phyloP scores from a whole-genome alignment of 2,329 filamentous ascomycete species.

The Mollisia scopiformis region DNA sequence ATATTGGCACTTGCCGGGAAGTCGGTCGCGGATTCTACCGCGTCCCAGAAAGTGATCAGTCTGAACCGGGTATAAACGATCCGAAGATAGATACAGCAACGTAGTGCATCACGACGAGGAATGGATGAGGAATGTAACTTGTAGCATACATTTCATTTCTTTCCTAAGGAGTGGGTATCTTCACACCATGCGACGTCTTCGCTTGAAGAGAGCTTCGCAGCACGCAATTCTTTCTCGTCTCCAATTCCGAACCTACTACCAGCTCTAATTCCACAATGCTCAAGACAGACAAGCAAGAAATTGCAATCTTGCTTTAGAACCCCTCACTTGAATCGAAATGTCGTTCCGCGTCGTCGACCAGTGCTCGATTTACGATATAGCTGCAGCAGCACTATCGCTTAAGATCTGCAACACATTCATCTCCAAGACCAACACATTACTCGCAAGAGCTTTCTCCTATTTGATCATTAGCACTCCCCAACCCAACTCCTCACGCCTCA shows the following conservation, averaged over 20 bases:
- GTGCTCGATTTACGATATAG: background rate
- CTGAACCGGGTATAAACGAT: no score
- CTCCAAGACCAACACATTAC: constrained; percentile 47
- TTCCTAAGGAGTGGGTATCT: constrained; percentile 3
- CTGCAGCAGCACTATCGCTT: constrained; percentile 27
- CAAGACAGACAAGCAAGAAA: background rate
- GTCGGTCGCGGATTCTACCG: no score
- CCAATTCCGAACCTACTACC: background rate
- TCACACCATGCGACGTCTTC: background rate
- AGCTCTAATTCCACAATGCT: background rate
- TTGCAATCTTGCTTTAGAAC: background rate
- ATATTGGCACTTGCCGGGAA: no score
- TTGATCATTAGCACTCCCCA: constrained; percentile 5
- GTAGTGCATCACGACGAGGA: no score
- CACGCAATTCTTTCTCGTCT: background rate
- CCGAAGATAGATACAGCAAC: no score
- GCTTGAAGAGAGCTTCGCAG: background rate
- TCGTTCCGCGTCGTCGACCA: background rate
- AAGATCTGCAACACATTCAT: constrained; percentile 46
- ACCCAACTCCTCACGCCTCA: background rate
- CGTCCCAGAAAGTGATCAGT: no score
- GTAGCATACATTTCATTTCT: background rate
- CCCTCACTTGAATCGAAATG: background rate
- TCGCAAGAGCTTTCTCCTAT: constrained; percentile 47
- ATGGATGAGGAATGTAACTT: background rate